Evolutionary conservation across 148 eudicot genomes (phyloP).

Genomic region (Dysphania ambrosioides): DNA sequence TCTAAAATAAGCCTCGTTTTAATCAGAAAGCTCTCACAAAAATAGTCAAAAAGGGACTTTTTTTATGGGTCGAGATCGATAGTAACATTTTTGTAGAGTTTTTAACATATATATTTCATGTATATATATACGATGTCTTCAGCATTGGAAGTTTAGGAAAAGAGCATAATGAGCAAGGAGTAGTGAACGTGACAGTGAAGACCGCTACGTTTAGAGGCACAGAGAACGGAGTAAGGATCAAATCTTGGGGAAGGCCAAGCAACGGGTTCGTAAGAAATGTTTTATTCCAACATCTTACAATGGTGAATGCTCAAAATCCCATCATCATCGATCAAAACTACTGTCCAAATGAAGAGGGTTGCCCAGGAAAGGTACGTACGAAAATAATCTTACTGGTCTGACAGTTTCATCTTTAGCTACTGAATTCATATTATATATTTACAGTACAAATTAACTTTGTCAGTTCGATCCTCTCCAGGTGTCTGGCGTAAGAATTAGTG

Average conservation of each 20-base stretch:
- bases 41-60: no score
- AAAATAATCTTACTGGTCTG: no score
- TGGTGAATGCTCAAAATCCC: conserved; percentile 49
- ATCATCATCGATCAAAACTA: conserved; percentile 56
- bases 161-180: conserved; percentile 42
- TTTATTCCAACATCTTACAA: conserved; percentile 35
- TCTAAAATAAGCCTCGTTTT: no score
- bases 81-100: no score
- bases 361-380: conserved; percentile 45
- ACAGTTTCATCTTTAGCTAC: no score
- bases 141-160: conserved; percentile 65
- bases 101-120: background rate
- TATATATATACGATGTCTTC: no score
- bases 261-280: conserved; percentile 44
- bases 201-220: conserved; percentile 34
- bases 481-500: conserved; percentile 41
- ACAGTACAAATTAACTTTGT: no score
- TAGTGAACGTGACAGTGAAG: conserved; percentile 49
- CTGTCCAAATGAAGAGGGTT: conserved; percentile 39
- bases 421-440: no score
- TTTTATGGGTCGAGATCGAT: no score
- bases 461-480: conserved; percentile 17
- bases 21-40: no score
- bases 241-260: conserved; percentile 66
- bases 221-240: conserved; percentile 57